Evolutionary conservation across 1,139 yeast genomes (phyloP), one percentile per base, ranked within the genome.

Genomic region (Wickerhamomyces sp.): DNA sequence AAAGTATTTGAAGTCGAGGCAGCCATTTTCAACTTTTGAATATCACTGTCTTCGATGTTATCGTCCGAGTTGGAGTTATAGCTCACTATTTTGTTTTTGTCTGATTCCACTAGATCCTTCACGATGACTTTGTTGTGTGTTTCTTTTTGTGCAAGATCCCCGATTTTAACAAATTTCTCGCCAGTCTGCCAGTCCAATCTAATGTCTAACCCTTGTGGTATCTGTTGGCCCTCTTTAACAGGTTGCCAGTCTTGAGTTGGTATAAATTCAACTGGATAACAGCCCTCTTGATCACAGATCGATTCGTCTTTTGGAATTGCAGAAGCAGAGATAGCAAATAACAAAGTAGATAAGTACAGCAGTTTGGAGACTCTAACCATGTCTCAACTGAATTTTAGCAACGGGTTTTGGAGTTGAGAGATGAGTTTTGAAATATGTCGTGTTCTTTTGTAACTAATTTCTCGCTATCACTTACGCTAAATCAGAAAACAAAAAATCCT

Each of bases 141-240:
- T 4, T 44, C 44, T 4, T 32, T 39, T 4, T 49, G 51, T 6
- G 52, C 54, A 22, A 41, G 53, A 18, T 68, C 73, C 54, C 69
- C 56, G 9, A 82, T 42, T 48, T 76, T 83, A 1, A 95, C 96
- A 56, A 82, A 86, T 54, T 70, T 76, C 30, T 64, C 59, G 21
- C 82, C 78, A 0, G 89, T 81, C 21, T 82, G 52, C 50, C 88
- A 40, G 85, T 64, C 87, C 75, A 53, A 83, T 56, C 53, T 87
- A 67, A 33, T 84, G 78, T 88, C 95, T 33, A 88, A 64, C 0
- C 96, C 96, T 15, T 74, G 74, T 1, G 96, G 95, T 7, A 87
- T 70, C 14, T 74, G 71, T 55, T 85, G 95, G 14, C 83, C 86
- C 44, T 74, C 79, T 56, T 66, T 72, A 8, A 89, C 74, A 2